Percentiles rank a stretch among this genome's conserved stretches.
These are phyloP conservation scores for Warburgia ugandensis DNA, from an alignment of 164 flowering plant species.

Conservation along the genomic window DNA sequence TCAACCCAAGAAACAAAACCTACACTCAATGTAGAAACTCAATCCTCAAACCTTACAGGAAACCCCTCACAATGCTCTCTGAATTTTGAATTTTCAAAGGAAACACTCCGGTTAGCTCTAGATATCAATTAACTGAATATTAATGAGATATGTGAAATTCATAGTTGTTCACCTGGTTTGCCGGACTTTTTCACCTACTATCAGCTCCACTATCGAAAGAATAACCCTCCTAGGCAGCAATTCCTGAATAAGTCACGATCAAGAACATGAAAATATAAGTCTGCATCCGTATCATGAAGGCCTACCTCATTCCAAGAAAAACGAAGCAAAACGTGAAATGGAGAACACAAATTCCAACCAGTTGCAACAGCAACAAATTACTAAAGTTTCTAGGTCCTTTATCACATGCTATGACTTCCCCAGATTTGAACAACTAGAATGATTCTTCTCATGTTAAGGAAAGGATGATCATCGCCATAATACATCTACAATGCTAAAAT, in stretches of 20 bases:
- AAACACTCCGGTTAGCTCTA: slow-evolving; percentile 41
- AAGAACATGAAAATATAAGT: too few relatives aligned
- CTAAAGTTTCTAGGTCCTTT: too few relatives aligned
- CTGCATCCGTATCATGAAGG: too few relatives aligned
- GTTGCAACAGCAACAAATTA: too few relatives aligned
- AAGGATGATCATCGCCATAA: too few relatives aligned
- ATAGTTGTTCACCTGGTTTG: slow-evolving; percentile 32
- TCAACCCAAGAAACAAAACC: slow-evolving; percentile 45
- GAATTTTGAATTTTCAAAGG: slow-evolving; percentile 26
- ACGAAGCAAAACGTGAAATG: too few relatives aligned
- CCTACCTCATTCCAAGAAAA: too few relatives aligned
- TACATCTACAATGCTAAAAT: not conserved
- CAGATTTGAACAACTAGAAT: too few relatives aligned
- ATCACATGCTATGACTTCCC: too few relatives aligned
- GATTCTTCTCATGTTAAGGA: too few relatives aligned
- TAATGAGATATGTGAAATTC: slow-evolving; percentile 25
- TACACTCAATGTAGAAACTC: slow-evolving; percentile 21
- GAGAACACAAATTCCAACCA: too few relatives aligned
- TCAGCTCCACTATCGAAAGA: slow-evolving; percentile 27
- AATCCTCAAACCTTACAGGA: slow-evolving; percentile 48
- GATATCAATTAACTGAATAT: slow-evolving; percentile 32
- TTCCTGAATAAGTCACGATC: slow-evolving; percentile 41
- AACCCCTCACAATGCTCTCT: slow-evolving; percentile 35
- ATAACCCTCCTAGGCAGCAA: slow-evolving; percentile 60
- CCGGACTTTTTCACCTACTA: slow-evolving; percentile 40